Conservation (phyloP, 768 basidiomycete species). For the Lanmaoa pseudosensibilis region DNA sequence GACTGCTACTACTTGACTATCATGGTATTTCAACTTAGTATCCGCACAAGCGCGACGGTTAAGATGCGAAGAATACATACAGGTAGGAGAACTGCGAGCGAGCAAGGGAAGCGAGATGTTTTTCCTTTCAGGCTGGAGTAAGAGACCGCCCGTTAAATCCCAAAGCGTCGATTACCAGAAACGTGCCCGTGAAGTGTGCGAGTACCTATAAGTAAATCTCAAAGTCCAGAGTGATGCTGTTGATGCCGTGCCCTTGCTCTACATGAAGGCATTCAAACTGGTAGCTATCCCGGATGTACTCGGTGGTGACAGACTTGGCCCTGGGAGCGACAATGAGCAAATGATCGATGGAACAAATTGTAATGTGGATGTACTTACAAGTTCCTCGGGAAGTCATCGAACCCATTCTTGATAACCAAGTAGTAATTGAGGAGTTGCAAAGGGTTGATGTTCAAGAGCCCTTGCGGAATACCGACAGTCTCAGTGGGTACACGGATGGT, state of each 20-base stretch:
- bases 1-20: too few species aligned
- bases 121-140: constrained; percentile 4
- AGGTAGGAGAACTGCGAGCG: neutral
- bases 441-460: constrained; percentile 94
- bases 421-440: constrained; percentile 96
- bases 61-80: neutral
- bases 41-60: too few species aligned
- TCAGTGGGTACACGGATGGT: constrained; percentile 94
- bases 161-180: constrained; percentile 29
- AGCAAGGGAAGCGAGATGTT: neutral
- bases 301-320: constrained; percentile 76
- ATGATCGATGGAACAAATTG: constrained; percentile 3
- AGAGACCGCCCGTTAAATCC: constrained; percentile 24
- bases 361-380: constrained; percentile 59
- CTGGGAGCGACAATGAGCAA: constrained; percentile 35
- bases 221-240: constrained; percentile 21
- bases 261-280: neutral
- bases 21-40: too few species aligned
- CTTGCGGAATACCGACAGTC: constrained; percentile 94
- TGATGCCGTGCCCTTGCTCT: too few species aligned
- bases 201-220: constrained; percentile 15
- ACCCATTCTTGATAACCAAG: constrained; percentile 91
- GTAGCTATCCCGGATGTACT: constrained; percentile 44
- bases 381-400: constrained; percentile 98
- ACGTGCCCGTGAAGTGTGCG: constrained; percentile 21